Evolutionary conservation across 2,329 filamentous ascomycete genomes (phyloP).

Genomic region (Sporothrix pseudoabietina): DNA sequence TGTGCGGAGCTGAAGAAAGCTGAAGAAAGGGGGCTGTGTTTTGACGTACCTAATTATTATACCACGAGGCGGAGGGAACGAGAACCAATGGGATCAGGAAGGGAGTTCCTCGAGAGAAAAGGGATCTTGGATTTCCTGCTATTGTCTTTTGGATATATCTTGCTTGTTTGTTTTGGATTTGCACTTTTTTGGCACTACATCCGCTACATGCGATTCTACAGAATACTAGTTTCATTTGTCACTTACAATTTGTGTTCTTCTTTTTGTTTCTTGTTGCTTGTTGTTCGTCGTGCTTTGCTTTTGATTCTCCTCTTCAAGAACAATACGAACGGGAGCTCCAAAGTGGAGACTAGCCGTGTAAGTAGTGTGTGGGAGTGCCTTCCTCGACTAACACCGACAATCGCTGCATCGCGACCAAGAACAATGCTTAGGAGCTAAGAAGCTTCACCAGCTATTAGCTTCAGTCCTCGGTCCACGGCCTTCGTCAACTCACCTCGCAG

Average conservation of each 20-base stretch:
- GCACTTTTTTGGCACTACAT: neutral
- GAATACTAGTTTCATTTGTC: conserved; percentile 15
- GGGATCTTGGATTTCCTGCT: neutral
- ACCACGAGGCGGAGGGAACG: neutral
- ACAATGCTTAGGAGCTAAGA: conserved; percentile 14
- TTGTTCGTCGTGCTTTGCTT: neutral
- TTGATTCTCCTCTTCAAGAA: neutral
- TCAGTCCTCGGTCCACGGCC: neutral
- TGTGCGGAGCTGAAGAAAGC: neutral
- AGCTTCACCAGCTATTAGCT: neutral
- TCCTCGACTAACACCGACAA: conserved; percentile 5
- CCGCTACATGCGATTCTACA: conserved; percentile 19
- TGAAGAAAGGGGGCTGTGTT: neutral
- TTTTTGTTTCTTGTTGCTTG: neutral
- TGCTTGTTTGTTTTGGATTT: neutral
- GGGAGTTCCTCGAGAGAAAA: neutral
- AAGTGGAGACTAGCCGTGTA: neutral
- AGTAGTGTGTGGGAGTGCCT: neutral
- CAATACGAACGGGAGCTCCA: conserved; percentile 2
- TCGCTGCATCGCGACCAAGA: conserved; percentile 8
- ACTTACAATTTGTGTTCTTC: neutral
- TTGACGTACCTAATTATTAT: conserved; percentile 9
- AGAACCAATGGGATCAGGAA: neutral
- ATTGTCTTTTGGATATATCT: conserved; percentile 12
- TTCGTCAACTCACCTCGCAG: neutral